Conservation (phyloP, 2,329 filamentous ascomycete species). For the Microcyclosporella mali region DNA sequence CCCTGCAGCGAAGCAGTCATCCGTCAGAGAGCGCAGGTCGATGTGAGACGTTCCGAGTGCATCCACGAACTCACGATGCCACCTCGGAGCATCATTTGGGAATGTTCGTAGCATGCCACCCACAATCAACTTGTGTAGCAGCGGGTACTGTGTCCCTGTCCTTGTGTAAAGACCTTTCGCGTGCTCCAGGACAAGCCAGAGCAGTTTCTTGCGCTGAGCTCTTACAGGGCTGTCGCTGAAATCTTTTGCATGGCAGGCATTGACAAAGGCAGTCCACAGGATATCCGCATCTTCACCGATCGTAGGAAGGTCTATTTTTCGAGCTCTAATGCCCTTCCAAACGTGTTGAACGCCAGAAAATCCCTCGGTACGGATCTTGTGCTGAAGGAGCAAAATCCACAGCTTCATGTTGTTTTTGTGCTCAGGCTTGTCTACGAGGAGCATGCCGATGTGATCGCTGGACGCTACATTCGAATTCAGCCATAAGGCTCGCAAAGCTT, state of each 20-base stretch:
- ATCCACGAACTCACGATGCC: slow-evolving; percentile 33
- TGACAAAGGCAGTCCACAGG: slow-evolving; percentile 44
- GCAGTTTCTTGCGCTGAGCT: slow-evolving; percentile 17
- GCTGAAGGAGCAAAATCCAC: slow-evolving; percentile 40
- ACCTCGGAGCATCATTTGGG: slow-evolving; percentile 22
- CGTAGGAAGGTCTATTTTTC: slow-evolving; percentile 37
- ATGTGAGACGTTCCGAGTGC: slow-evolving; percentile 29
- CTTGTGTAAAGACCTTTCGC: slow-evolving; percentile 36
- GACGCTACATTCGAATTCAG: slow-evolving; percentile 29
- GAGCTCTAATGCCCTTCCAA: slow-evolving; percentile 37
- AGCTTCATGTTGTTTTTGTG: slow-evolving; percentile 29
- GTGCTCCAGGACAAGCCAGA: slow-evolving; percentile 36
- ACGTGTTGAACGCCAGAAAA: slow-evolving; percentile 37
- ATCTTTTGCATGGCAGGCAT: slow-evolving; percentile 25
- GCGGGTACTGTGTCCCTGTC: slow-evolving; percentile 32
- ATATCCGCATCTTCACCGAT: slow-evolving; percentile 34
- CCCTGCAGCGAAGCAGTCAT: slow-evolving; percentile 15
- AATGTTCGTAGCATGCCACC: slow-evolving; percentile 32
- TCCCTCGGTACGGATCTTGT: slow-evolving; percentile 38
- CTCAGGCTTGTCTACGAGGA: slow-evolving; percentile 30
- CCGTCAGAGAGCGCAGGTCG: slow-evolving; percentile 18
- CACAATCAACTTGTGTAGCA: slow-evolving; percentile 43
- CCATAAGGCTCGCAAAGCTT: slow-evolving; percentile 19
- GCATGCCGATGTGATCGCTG: slow-evolving; percentile 8
- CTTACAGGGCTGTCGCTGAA: slow-evolving; percentile 1